Evolutionary conservation across 352 stramenopile genomes (phyloP), one percentile per base, ranked within the genome.

Genomic region (Phytophthora kernoviae): DNA sequence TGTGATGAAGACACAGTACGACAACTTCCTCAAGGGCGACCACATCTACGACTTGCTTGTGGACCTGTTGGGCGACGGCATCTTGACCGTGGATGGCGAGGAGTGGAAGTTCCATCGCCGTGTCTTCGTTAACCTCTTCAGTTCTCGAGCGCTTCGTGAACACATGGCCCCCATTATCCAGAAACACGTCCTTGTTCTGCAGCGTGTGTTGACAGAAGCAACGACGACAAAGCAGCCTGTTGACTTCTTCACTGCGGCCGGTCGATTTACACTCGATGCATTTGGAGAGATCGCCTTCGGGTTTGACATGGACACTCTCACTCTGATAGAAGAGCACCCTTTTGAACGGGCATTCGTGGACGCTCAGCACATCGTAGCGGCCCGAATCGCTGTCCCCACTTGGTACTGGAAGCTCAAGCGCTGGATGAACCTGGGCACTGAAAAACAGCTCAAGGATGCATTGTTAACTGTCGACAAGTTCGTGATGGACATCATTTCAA

Each of bases 101-200:
- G 27, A 61, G 17, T 96, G 88, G 88, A 66, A 74, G 26, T 67
- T 79, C 54, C 88, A 96, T 45, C 82, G 88, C 44, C 89, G 90
- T 42, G 84, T 74, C 1, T 87, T 91, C 60, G 94, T 88, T 50
- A 90, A 96, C 50, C 93, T 98, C 41, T 96, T 96, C 33, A 93
- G 75, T 10, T 77, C 70, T 14, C 34, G 65, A 9, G 79, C 72
- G 14, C 59, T 90, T 57, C 63, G 72, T 2, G 72, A 84, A 8
- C 62, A 63, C 60, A 82, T 90, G 77, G 55, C 69, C 1, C 57
- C 55, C n/a, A 62, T 72, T 24, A 76, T 90, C 40, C 65, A 73
- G 26, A 64, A 67, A 17, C 70, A 81, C 21, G 54, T 85, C 0
- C 70, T 58, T 33, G 59, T 70, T 1, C 37, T 79, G n/a, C 58